A percentile compares a stretch with the other conserved stretches of the same genome.
Evolutionary conservation across 495 filamentous ascomycete genomes (phyloP).

Genomic region (Tuber brumale): DNA sequence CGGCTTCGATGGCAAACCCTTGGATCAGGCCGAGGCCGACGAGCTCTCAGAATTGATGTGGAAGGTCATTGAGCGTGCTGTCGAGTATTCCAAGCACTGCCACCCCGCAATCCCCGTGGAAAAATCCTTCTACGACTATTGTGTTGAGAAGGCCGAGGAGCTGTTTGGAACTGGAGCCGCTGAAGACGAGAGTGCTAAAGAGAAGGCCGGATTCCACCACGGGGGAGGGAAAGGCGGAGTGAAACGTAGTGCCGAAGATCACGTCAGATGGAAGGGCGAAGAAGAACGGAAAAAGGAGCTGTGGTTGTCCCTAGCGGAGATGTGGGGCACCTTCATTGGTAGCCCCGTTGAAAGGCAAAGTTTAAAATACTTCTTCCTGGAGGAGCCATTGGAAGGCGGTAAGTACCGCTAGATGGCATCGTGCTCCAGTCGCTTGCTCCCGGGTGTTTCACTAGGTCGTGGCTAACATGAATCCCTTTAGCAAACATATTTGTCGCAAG

Average conservation of each 20-base stretch:
- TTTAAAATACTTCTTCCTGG: conserved; percentile 87
- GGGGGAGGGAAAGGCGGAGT: conserved; percentile 32
- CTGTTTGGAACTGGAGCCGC: conserved; percentile 30
- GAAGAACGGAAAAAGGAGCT: conserved; percentile 35
- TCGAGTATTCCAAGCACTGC: conserved; percentile 67
- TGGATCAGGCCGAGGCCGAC: conserved; percentile 51
- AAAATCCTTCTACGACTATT: conserved; percentile 71
- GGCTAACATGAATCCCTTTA: conserved; percentile 40
- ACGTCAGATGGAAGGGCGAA: conserved; percentile 38
- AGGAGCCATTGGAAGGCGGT: conserved; percentile 89
- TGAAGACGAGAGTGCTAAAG: conserved; percentile 14
- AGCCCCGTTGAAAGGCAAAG: conserved; percentile 70
- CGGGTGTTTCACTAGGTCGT: background rate
- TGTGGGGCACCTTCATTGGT: conserved; percentile 88
- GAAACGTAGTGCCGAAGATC: conserved; percentile 26
- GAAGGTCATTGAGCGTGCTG: conserved; percentile 71
- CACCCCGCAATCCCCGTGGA: conserved; percentile 57
- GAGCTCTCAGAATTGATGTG: conserved; percentile 62
- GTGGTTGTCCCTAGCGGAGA: conserved; percentile 56
- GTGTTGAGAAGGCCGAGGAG: conserved; percentile 51
- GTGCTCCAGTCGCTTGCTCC: background rate
- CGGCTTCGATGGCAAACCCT: conserved; percentile 55
- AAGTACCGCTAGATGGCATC: conserved; percentile 38
- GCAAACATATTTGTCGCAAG: conserved; percentile 84
- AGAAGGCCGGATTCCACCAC: conserved; percentile 18